Conservation (phyloP, 495 filamentous ascomycete species). For the Penicillium ucsense region DNA sequence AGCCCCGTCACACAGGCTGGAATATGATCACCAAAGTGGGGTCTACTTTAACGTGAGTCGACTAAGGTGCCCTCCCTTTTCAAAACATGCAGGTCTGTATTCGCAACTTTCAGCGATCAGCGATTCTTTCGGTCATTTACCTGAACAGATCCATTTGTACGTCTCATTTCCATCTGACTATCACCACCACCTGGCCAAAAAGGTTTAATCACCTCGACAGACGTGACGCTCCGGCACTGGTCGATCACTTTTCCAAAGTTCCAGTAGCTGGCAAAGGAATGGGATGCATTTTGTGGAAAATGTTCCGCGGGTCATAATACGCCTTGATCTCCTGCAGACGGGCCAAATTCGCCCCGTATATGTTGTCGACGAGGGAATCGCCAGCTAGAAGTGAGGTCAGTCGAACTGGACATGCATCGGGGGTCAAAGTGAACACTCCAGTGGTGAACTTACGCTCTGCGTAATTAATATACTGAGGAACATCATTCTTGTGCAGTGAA, state of each 20-base stretch:
- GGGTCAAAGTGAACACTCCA: not conserved
- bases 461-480: constrained; percentile 35
- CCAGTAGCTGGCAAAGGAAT: constrained; percentile 1
- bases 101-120: too few species aligned
- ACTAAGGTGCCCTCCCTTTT: too few species aligned
- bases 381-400: constrained; percentile 15
- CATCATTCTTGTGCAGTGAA: constrained; percentile 2
- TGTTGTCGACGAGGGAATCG: constrained; percentile 23
- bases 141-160: too few species aligned
- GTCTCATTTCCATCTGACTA: too few species aligned
- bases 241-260: not conserved
- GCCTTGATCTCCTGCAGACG: constrained; percentile 38
- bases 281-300: constrained; percentile 41
- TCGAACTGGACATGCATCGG: not conserved
- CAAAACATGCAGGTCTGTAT: too few species aligned
- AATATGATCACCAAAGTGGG: too few species aligned
- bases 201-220: too few species aligned
- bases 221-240: too few species aligned
- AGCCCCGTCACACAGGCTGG: too few species aligned
- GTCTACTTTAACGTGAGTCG: too few species aligned
- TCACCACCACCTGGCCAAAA: too few species aligned
- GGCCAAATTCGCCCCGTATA: constrained; percentile 37
- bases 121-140: too few species aligned
- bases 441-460: constrained; percentile 29
- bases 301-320: constrained; percentile 45